Base-by-base conservation (phyloP, 2,329 filamentous ascomycete species). In the Sarocladium strictum region DNA sequence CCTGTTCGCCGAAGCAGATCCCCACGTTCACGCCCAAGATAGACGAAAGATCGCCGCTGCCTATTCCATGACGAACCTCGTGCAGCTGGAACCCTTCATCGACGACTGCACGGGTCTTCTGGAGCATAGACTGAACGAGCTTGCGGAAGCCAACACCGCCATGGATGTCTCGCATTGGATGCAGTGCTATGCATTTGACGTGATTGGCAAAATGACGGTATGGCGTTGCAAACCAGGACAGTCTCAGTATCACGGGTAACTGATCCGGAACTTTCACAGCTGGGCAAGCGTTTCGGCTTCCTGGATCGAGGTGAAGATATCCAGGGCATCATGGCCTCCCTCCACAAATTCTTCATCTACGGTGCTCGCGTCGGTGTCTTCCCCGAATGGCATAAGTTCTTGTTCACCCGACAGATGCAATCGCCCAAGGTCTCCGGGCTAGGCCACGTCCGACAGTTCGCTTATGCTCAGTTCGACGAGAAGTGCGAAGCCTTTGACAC, bases 161-260 rank as follows among this genome's bases (percentile, higher is more conserved):
- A 58, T 79, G 2, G 67, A 80, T 56, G 57, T 77, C 33, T 61
- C 61, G 3, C 65, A 71, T 49, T 75, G 71, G 69, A 62, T 78
- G 26, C 74, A 77, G 56, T 77, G 67, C 57, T 78, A 73, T 54
- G 75, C 73, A 0, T 76, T 77, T 40, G 75, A 80, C 47, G 76
- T 80, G 1, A 78, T 82, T 26, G 76, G 76, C 0, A 69, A 75
- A 33, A 76, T 81, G n/a, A 78, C 75, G 0, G 70, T 63, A 69
- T 69, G 1, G 72, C 70, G 24, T 59, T 73, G 2, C 68, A 72
- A 19, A 56, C 54, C n/a, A n/a, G n/a, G n/a, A 12, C 29, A 32
- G 12, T 32, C 7, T 32, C 12, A 6, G 29, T 32, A 32, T 6
- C 29, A 32, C 6, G 7, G 29, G 12, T 32, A 12, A 32, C 29